phyloP scores from a whole-genome alignment of 1,284 basidiomycete species.

The Leccinum ponderosum region DNA sequence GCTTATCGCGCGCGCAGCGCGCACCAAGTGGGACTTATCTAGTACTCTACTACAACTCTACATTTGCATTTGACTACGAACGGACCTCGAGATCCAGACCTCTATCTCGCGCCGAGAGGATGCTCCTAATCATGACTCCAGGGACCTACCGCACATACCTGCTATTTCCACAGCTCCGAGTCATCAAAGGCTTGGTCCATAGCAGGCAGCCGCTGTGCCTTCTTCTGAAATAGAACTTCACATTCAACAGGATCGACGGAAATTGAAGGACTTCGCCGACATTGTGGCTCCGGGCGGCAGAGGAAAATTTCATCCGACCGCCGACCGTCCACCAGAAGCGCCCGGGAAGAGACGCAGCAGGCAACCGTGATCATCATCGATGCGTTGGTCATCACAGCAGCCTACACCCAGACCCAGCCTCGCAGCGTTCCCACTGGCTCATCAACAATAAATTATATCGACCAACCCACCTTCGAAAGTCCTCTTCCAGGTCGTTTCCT shows the following conservation, averaged over 20 bases:
- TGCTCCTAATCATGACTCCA: too few species aligned
- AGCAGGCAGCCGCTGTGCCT: constrained; percentile 27
- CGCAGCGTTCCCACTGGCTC: constrained; percentile 22
- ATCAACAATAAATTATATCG: background rate
- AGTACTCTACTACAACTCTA: too few species aligned
- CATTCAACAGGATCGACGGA: background rate
- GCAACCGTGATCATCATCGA: constrained; percentile 18
- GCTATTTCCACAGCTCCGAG: too few species aligned
- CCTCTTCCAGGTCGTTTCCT: background rate
- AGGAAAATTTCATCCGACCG: constrained; percentile 49
- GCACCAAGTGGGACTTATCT: too few species aligned
- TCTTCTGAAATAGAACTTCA: background rate
- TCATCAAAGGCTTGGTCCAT: constrained; percentile 31
- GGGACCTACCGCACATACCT: background rate
- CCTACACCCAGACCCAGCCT: constrained; percentile 45
- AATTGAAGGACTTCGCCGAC: constrained; percentile 34
- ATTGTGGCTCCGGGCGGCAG: constrained; percentile 41
- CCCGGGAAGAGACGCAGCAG: constrained; percentile 38
- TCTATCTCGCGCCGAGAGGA: too few species aligned
- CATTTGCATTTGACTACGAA: too few species aligned
- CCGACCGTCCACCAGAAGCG: constrained; percentile 39
- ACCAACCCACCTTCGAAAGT: constrained; percentile 12
- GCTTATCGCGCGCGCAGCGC: too few species aligned
- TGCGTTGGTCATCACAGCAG: constrained; percentile 35
- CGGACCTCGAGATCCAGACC: too few species aligned